phyloP scores from a whole-genome alignment of 2,329 filamentous ascomycete genomes.

The Aspergillus texensis region DNA sequence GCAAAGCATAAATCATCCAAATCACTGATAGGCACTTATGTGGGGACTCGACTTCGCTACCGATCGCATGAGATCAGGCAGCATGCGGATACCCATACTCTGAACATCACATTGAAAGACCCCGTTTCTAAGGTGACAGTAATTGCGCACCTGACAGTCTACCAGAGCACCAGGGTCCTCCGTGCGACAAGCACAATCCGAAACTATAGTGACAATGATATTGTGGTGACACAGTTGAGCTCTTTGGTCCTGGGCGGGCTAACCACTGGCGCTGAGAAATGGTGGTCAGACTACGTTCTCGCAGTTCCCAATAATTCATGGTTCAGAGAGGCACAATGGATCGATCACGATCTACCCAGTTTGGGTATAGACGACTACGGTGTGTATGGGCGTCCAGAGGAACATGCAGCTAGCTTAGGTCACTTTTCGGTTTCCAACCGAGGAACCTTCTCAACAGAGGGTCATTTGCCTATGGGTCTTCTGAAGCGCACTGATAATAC shows the following conservation, averaged over 20 bases:
- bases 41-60: slow-evolving; percentile 27
- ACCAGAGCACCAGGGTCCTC: slow-evolving; percentile 20
- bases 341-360: slow-evolving; percentile 26
- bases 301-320: slow-evolving; percentile 32
- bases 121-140: slow-evolving; percentile 18
- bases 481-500: slow-evolving; percentile 22
- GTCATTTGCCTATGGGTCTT: slow-evolving; percentile 35
- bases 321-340: slow-evolving; percentile 41
- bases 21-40: slow-evolving; percentile 25
- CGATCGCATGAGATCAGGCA: slow-evolving; percentile 16
- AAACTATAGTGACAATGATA: slow-evolving; percentile 19
- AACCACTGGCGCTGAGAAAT: slow-evolving; percentile 16
- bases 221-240: slow-evolving; percentile 25
- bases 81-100: slow-evolving; percentile 1
- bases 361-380: slow-evolving; percentile 33
- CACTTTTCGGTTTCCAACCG: slow-evolving; percentile 28
- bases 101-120: slow-evolving; percentile 24
- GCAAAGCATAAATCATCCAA: slow-evolving; percentile 29
- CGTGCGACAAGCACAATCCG: slow-evolving; percentile 23
- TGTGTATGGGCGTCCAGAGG: slow-evolving; percentile 22
- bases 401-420: slow-evolving; percentile 22
- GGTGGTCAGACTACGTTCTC: slow-evolving; percentile 29
- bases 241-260: slow-evolving; percentile 29
- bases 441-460: slow-evolving; percentile 34
- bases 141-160: slow-evolving; percentile 24